phyloP scores from a whole-genome alignment of 73 alveolate genomes.

The Paramecium octaurelia region DNA sequence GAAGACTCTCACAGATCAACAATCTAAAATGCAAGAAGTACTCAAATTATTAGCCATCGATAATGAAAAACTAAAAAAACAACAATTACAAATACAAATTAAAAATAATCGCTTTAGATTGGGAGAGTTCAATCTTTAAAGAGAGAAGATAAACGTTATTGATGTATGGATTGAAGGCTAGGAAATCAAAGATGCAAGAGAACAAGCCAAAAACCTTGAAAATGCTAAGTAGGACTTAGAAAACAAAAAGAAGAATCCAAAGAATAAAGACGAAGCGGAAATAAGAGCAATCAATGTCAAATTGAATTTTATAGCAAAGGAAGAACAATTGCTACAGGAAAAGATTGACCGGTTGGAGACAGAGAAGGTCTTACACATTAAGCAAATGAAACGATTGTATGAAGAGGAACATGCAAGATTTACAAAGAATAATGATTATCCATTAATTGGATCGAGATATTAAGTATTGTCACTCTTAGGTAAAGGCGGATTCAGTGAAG shows the following conservation, averaged over 20 bases:
- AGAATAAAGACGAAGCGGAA: neutral
- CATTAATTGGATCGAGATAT: constrained; percentile 63
- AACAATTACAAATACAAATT: neutral
- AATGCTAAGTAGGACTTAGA: neutral
- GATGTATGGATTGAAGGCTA: constrained; percentile 46
- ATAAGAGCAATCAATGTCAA: neutral
- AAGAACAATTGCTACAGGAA: constrained; percentile 75
- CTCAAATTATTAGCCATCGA: constrained; percentile 16
- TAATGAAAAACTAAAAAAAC: constrained; percentile 12
- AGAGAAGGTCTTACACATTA: constrained; percentile 69
- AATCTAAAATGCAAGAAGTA: neutral
- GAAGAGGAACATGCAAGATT: constrained; percentile 67
- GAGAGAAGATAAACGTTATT: neutral
- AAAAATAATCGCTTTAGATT: neutral
- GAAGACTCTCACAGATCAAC: neutral
- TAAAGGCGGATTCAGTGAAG: constrained; percentile 76
- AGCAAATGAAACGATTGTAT: constrained; percentile 70
- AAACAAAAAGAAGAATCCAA: neutral
- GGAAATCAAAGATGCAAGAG: neutral
- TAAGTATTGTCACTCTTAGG: constrained; percentile 64
- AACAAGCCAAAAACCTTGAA: neutral
- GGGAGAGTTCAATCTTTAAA: neutral
- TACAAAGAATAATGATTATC: constrained; percentile 48
- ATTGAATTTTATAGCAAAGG: constrained; percentile 73
- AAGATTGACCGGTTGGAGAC: constrained; percentile 66